Percentiles rank a stretch among this genome's conserved stretches.
Conservation (phyloP, 495 filamentous ascomycete genomes). For the Aspergillus indologenus region DNA sequence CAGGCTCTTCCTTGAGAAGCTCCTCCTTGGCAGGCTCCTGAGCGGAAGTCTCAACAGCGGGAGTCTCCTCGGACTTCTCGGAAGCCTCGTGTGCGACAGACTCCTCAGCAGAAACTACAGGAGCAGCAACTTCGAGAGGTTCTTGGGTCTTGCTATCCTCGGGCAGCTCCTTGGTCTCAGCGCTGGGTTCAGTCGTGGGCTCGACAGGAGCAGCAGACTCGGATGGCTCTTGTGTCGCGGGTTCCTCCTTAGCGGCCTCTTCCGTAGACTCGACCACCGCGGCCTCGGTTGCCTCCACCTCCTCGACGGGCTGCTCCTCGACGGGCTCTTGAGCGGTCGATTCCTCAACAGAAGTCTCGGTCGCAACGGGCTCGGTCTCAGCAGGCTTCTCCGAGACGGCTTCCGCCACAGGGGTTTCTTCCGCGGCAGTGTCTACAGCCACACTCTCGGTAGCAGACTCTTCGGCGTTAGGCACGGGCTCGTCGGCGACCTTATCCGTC, state of each 20-base stretch:
- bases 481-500: conserved; percentile 16
- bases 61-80: conserved; percentile 1
- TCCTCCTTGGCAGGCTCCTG: conserved; percentile 5
- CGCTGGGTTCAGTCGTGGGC: neutral
- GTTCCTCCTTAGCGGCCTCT: conserved; percentile 3
- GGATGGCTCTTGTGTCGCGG: neutral
- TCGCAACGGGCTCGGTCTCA: conserved; percentile 11
- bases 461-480: conserved; percentile 7
- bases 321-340: conserved; percentile 6
- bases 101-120: conserved; percentile 14
- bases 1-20: conserved; percentile 3
- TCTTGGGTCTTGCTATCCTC: conserved; percentile 15
- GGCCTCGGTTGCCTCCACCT: conserved; percentile 3
- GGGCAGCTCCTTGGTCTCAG: conserved; percentile 9
- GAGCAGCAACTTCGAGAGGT: conserved; percentile 1
- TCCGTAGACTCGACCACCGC: conserved; percentile 10
- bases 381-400: conserved; percentile 11
- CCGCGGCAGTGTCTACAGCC: conserved; percentile 10
- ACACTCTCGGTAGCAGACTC: conserved; percentile 14
- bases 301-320: conserved; percentile 4
- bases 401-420: conserved; percentile 16
- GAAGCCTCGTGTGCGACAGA: neutral
- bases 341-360: conserved; percentile 22
- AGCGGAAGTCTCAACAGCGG: conserved; percentile 3
- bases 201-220: conserved; percentile 11